Evolutionary conservation across 2,329 filamentous ascomycete genomes (phyloP), one percentile per base, ranked within the genome.

Genomic region (Penicillium sp.): DNA sequence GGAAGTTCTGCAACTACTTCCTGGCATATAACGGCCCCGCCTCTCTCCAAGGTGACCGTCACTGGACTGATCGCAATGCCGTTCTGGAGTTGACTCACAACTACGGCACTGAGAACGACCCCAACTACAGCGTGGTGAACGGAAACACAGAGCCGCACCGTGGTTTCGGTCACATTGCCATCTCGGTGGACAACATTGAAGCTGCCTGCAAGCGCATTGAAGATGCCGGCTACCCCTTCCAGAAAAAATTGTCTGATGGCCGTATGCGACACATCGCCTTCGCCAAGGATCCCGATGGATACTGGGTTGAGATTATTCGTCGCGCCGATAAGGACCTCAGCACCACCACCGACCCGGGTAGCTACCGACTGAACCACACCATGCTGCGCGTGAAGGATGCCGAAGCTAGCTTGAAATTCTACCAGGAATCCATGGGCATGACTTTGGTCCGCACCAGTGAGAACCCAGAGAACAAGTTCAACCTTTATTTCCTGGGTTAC

Each of bases 1-100:
- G 85, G 75, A 96, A 95, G 72, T 97, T 97, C 75, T 91, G 94
- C 69, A 85, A 97, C 29, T 97, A 97, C 81, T 97, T 97, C 79
- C 82, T 99, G 59, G 92, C 88, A 58, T 97, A 95, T 78, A 88
- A 96, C 72, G 84, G 85, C 33, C 85, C 91, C 10, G 81, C 84
- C 38, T 89, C 93, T 15, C 78, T 85, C n/a, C 94, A 90, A 10
- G 80, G 84, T 56, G 89, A 87, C 68, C 87, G 87, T 62, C 84
- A 87, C 70, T 92, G 88, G 79, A 85, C 83, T 6, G 91, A 96
- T 75, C 88, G 94, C 53, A 88, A 96, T 75, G 94, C 91, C 46
- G 83, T 97, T 40, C 86, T 99, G 63, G 94, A 99, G 76, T 83
- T 99, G 62, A 87, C 84, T 8, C 85, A 88, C 76, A 88, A 88